phyloP scores from a whole-genome alignment of 805 yeast genomes.

The Kodamaea kaohsiungensis region DNA sequence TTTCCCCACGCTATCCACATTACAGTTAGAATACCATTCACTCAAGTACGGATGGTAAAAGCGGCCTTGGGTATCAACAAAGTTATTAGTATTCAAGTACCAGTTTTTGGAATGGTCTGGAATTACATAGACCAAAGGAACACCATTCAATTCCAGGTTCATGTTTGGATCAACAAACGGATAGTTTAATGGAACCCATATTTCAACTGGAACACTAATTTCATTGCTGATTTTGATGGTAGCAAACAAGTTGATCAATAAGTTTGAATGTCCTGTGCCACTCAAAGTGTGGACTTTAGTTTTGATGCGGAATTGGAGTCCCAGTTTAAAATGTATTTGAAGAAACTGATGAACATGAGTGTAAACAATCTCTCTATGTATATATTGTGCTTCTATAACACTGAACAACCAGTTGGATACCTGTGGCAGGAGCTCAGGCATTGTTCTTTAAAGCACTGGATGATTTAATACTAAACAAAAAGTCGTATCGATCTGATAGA shows the following conservation, averaged over 20 bases:
- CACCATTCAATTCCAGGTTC: slow-evolving; percentile 26
- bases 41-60: slow-evolving; percentile 68
- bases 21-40: slow-evolving; percentile 47
- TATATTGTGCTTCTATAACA: slow-evolving; percentile 53
- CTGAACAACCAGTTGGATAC: slow-evolving; percentile 42
- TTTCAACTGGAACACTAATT: slow-evolving; percentile 49
- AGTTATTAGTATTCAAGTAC: slow-evolving; percentile 56
- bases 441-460: neutral
- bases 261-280: slow-evolving; percentile 56
- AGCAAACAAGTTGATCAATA: slow-evolving; percentile 69
- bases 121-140: slow-evolving; percentile 67
- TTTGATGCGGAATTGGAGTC: slow-evolving; percentile 56
- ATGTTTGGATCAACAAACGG: slow-evolving; percentile 39
- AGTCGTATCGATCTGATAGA: neutral
- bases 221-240: slow-evolving; percentile 37
- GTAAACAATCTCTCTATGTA: slow-evolving; percentile 57
- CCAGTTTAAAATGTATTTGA: slow-evolving; percentile 41
- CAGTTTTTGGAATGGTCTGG: slow-evolving; percentile 48
- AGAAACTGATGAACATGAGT: slow-evolving; percentile 61
- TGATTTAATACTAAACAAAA: neutral
- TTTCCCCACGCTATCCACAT: slow-evolving; percentile 8
- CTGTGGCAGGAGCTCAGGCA: slow-evolving; percentile 17
- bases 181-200: slow-evolving; percentile 77
- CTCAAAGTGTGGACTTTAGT: slow-evolving; percentile 57
- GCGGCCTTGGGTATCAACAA: slow-evolving; percentile 69